A percentile compares a stretch with the other conserved stretches of the same genome.
Conservation (phyloP, 2,329 filamentous ascomycete genomes). For the Claviceps sp. region DNA sequence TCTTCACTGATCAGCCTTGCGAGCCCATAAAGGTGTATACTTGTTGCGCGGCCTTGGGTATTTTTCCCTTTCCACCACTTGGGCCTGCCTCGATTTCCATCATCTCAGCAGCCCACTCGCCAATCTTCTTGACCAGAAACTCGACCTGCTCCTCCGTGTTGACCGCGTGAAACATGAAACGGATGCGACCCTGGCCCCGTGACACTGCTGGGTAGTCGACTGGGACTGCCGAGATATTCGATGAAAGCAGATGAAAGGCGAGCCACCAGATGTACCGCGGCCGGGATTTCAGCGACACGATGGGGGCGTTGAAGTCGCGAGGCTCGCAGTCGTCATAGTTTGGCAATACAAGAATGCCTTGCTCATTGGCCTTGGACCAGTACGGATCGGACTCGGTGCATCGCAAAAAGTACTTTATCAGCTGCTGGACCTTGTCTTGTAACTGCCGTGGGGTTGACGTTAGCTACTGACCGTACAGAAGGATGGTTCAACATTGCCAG, state of each 20-base stretch:
- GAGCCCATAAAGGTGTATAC: background rate
- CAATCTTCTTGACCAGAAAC: conserved; percentile 1
- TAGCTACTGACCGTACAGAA: background rate
- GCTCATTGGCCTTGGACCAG: conserved; percentile 12
- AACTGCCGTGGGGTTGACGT: background rate
- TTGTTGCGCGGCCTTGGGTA: background rate
- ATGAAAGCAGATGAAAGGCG: conserved; percentile 12
- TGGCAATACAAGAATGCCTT: conserved; percentile 17
- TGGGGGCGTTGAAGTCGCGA: conserved; percentile 14
- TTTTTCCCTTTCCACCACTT: background rate
- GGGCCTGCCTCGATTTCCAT: conserved; percentile 4
- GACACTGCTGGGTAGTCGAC: conserved; percentile 27
- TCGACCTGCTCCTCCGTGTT: conserved; percentile 24
- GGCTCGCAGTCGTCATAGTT: conserved; percentile 15
- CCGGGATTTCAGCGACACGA: conserved; percentile 16
- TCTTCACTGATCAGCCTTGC: background rate
- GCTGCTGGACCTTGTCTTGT: conserved; percentile 12
- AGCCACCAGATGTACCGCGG: conserved; percentile 13
- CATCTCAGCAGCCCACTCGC: conserved; percentile 9
- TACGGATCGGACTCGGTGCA: conserved; percentile 11
- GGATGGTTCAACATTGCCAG: background rate
- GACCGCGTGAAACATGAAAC: conserved; percentile 26
- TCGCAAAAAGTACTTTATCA: conserved; percentile 16
- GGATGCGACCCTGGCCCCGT: conserved; percentile 21
- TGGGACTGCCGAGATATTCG: conserved; percentile 11